Evolutionary conservation across 495 filamentous ascomycete genomes (phyloP).

Genomic region (Aspergillus kassunensis): DNA sequence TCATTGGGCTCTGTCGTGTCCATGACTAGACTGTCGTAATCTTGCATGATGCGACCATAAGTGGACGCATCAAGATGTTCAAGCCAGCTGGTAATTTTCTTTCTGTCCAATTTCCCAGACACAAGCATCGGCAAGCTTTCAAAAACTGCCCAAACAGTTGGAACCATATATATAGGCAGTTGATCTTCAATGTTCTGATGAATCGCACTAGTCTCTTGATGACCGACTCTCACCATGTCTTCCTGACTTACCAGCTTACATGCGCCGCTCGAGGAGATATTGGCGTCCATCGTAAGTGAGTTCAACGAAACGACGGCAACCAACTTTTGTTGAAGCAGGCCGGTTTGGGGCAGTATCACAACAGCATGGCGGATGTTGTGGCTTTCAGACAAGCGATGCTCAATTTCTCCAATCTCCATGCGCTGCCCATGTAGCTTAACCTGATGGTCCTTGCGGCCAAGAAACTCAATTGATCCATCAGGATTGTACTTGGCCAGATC

Average conservation of each 20-base stretch:
- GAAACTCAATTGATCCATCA: slow-evolving; percentile 48
- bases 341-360: slow-evolving; percentile 43
- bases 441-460: slow-evolving; percentile 63
- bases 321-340: slow-evolving; percentile 36
- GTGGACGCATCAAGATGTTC: slow-evolving; percentile 35
- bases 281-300: slow-evolving; percentile 25
- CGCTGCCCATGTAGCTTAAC: slow-evolving; percentile 66
- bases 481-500: slow-evolving; percentile 51
- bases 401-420: slow-evolving; percentile 57
- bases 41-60: slow-evolving; percentile 38
- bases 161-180: slow-evolving; percentile 48
- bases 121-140: slow-evolving; percentile 44
- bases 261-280: slow-evolving; percentile 27
- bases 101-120: slow-evolving; percentile 48
- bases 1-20: slow-evolving; percentile 25
- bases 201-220: slow-evolving; percentile 26
- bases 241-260: slow-evolving; percentile 35
- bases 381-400: slow-evolving; percentile 36
- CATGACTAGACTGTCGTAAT: slow-evolving; percentile 31
- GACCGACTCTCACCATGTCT: slow-evolving; percentile 21
- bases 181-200: slow-evolving; percentile 34
- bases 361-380: slow-evolving; percentile 39
- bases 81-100: slow-evolving; percentile 42
- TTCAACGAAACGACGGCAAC: slow-evolving; percentile 42
- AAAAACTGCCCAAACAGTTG: slow-evolving; percentile 41